Percentiles rank a stretch among this genome's conserved stretches.
Evolutionary conservation across 495 filamentous ascomycete species (phyloP).

Genomic region (Hyaloscypha variabilis): DNA sequence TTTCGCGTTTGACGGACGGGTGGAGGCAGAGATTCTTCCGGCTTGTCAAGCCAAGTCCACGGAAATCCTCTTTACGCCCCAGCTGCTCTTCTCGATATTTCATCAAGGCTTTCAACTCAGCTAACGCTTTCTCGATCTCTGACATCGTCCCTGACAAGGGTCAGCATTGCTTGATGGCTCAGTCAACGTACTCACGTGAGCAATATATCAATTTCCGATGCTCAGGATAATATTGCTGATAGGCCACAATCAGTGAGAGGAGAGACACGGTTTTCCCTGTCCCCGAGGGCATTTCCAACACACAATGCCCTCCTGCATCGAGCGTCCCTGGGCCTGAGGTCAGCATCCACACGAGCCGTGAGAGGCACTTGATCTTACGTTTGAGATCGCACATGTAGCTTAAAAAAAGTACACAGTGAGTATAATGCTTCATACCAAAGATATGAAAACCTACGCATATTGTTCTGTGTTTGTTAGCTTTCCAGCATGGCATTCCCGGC

Average conservation of each 20-base stretch:
- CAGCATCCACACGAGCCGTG: neutral
- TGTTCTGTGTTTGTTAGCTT: slow-evolving; percentile 57
- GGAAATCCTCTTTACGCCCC: slow-evolving; percentile 87
- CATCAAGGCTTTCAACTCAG: slow-evolving; percentile 91
- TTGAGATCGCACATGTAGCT: slow-evolving; percentile 99
- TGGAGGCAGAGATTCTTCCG: slow-evolving; percentile 97
- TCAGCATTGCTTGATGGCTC: neutral
- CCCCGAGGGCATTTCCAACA: slow-evolving; percentile 99
- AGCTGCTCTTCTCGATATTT: slow-evolving; percentile 87
- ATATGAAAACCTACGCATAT: slow-evolving; percentile 68
- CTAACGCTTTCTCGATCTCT: slow-evolving; percentile 93
- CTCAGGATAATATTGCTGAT: slow-evolving; percentile 88
- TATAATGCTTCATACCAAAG: neutral
- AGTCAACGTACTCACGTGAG: slow-evolving; percentile 63
- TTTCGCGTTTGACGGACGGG: slow-evolving; percentile 92
- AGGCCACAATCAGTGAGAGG: slow-evolving; percentile 92
- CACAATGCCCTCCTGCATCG: slow-evolving; percentile 92
- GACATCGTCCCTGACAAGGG: slow-evolving; percentile 69
- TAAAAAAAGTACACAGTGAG: slow-evolving; percentile 12
- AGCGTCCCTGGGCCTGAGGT: slow-evolving; percentile 63
- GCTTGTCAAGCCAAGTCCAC: slow-evolving; percentile 89
- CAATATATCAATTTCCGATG: slow-evolving; percentile 97
- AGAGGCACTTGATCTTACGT: slow-evolving; percentile 43
- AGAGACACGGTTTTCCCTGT: slow-evolving; percentile 98
- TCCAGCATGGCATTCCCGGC: neutral